Evolutionary conservation across 805 yeast genomes (phyloP).

Genomic region (Teunomyces atbi): DNA sequence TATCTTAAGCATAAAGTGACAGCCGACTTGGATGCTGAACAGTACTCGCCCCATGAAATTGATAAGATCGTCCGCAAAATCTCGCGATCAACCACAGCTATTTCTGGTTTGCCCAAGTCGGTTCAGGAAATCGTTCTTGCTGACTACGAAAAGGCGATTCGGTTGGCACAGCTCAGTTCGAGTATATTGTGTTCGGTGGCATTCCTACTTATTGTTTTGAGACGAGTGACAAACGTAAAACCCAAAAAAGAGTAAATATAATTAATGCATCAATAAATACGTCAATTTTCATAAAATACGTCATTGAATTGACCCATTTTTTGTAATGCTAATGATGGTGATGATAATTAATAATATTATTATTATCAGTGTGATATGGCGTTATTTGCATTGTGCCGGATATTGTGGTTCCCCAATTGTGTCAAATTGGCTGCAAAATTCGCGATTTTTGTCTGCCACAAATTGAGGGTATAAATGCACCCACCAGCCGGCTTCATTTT

Average conservation of each 20-base stretch:
- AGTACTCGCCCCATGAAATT: slow-evolving; percentile 14
- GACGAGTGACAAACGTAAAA: not conserved
- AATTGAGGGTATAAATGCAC: not conserved
- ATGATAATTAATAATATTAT: too few species aligned
- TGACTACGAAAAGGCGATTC: slow-evolving; percentile 25
- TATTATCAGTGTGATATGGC: not conserved
- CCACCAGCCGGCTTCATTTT: not conserved
- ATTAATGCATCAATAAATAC: not conserved
- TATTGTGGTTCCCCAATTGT: not conserved
- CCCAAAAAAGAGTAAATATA: not conserved
- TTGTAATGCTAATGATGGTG: too few species aligned
- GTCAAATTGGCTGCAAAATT: not conserved
- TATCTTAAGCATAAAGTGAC: slow-evolving; percentile 12
- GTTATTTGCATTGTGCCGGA: not conserved
- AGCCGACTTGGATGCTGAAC: slow-evolving; percentile 13
- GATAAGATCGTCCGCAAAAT: slow-evolving; percentile 16
- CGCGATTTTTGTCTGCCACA: not conserved
- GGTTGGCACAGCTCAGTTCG: slow-evolving; percentile 23
- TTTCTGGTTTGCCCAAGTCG: slow-evolving; percentile 14
- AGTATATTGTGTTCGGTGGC: slow-evolving; percentile 7
- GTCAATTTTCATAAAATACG: not conserved
- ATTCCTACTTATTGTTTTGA: not conserved
- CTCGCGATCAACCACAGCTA: slow-evolving; percentile 20
- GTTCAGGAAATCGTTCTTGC: slow-evolving; percentile 16
- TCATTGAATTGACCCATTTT: not conserved